Conservation (phyloP, 352 stramenopile genomes). For the Phytophthora vignae region DNA sequence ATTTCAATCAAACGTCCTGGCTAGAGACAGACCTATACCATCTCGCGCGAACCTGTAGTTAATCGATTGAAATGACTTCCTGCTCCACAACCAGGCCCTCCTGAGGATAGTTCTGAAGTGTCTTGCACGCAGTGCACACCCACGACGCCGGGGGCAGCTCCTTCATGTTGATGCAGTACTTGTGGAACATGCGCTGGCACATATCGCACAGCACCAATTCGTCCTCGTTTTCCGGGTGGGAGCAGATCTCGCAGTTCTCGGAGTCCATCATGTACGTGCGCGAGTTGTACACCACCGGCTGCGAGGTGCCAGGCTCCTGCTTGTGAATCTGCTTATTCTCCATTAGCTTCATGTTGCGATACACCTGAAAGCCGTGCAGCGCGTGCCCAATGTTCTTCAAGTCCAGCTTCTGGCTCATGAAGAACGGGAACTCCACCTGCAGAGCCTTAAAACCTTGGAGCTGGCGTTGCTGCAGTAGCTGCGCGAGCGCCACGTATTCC, state of each 20-base stretch:
- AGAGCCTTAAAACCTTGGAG: conserved; percentile 84
- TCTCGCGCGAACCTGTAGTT: conserved; percentile 23
- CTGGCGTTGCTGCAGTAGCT: conserved; percentile 79
- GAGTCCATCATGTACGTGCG: conserved; percentile 81
- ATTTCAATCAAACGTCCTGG: conserved; percentile 35
- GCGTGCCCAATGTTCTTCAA: conserved; percentile 88
- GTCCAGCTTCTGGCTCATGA: conserved; percentile 81
- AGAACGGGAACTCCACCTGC: conserved; percentile 82
- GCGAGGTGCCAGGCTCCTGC: conserved; percentile 63
- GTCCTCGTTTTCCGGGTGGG: conserved; percentile 65
- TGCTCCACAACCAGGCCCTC: conserved; percentile 60
- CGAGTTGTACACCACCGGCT: conserved; percentile 67
- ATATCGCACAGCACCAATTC: conserved; percentile 82
- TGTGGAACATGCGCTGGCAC: conserved; percentile 88
- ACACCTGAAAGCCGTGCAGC: conserved; percentile 82
- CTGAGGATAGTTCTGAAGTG: conserved; percentile 65
- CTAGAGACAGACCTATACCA: conserved; percentile 17
- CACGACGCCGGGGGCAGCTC: conserved; percentile 81
- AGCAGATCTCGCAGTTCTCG: conserved; percentile 76
- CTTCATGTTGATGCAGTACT: conserved; percentile 82
- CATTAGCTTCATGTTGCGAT: conserved; percentile 87
- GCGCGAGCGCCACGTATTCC: conserved; percentile 72
- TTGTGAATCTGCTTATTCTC: conserved; percentile 77
- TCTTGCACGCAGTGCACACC: conserved; percentile 81
- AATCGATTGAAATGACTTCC: conserved; percentile 80